Evolutionary conservation across 345 rosid species (phyloP), one percentile per base, ranked within the genome.

Genomic region (Melaleuca alternifolia): DNA sequence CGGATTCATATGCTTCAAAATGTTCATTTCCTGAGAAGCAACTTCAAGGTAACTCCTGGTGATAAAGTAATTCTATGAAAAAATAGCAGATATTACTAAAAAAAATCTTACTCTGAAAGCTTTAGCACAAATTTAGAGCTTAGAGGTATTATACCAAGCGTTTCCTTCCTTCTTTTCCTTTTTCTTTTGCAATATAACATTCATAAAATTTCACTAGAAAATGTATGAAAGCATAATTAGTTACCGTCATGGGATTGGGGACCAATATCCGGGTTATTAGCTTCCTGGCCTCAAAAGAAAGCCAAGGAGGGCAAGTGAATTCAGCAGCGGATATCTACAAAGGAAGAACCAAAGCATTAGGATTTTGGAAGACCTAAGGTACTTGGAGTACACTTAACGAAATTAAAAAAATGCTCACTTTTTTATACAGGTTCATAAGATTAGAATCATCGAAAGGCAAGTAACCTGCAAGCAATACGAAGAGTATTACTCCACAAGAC

Each of bases 361-460:
- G 41, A 71, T 18, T 33, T 71, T 37, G 48, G 48, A 33, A 71
- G 26, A 37, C 26, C 79, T 71, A 71, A 71, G 48, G 79, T 10
- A 2, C 48, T 37, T 0, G 4, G 48, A 71, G 79, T 71, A 33
- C 79, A 71, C 48, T 37, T 9, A 21, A 71, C 18, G 79, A 71
- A 71, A 71, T 18, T 16, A 71, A 71, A 71, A 71, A 5, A 89
- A 91, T 88, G 92, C 99, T 94, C 94, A 97, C 99, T 91, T 94
- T 97, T 85, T 94, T 96, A 89, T 97, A 97, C 84, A 97, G 98
- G 94, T 91, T 95, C 92, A 96, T 92, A 77, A 97, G 93, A 97
- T 94, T 97, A 92, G 98, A 87, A 93, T 97, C 99, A 90, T 97
- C 99, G 24, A 97, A 97, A 92, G 99, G 99, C 93, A 97, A 97